Percentiles rank a stretch among this genome's conserved stretches.
Conservation (phyloP, 352 stramenopile genomes). For the Phytophthora sp. region DNA sequence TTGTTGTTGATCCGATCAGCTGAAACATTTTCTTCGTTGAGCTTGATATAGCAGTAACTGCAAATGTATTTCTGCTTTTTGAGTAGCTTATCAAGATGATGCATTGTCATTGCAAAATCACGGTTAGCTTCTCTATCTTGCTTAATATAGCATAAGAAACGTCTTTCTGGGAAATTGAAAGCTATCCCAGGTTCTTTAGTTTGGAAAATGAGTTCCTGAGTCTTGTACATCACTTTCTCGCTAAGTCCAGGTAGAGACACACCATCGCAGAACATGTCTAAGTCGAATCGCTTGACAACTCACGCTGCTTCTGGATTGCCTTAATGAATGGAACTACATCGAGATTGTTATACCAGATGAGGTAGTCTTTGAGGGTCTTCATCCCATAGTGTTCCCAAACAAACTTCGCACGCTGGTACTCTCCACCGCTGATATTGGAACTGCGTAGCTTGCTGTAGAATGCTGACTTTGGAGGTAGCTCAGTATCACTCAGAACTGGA, state of each 20-base stretch:
- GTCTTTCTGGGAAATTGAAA: background rate
- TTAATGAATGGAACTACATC: background rate
- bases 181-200: background rate
- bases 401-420: background rate
- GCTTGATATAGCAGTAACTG: background rate
- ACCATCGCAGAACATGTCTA: background rate
- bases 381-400: background rate
- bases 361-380: background rate
- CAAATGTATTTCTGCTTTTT: background rate
- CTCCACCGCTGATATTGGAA: background rate
- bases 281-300: too few relatives aligned
- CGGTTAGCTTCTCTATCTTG: background rate
- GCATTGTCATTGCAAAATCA: background rate
- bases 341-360: background rate
- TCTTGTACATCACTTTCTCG: background rate
- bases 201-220: too few relatives aligned
- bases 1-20: background rate
- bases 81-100: background rate
- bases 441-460: background rate
- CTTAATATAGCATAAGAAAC: background rate
- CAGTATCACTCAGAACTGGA: background rate
- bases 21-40: background rate
- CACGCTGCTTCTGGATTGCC: too few relatives aligned
- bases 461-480: background rate
- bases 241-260: background rate